phyloP scores from a whole-genome alignment of 805 yeast species.

The Sugiyamaella valdiviana region DNA sequence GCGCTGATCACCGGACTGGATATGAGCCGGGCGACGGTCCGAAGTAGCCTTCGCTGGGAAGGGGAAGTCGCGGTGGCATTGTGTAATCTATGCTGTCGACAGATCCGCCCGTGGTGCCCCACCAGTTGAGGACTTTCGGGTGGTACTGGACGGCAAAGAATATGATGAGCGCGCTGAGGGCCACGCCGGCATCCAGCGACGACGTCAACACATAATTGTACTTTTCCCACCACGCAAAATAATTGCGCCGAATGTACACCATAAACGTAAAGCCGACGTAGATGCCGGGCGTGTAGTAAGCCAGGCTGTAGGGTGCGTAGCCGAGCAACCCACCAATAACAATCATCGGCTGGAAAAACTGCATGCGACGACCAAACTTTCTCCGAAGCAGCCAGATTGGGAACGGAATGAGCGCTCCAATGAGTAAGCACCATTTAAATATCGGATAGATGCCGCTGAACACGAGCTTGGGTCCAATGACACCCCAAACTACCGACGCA shows the following conservation, averaged over 20 bases:
- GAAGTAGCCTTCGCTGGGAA: conserved; percentile 28
- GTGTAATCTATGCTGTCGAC: conserved; percentile 41
- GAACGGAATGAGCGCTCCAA: conserved; percentile 20
- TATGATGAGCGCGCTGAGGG: conserved; percentile 50
- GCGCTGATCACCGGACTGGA: not conserved
- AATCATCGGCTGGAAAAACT: conserved; percentile 10
- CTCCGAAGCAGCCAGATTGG: conserved; percentile 2
- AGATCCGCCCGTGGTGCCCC: conserved; percentile 47
- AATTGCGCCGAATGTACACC: conserved; percentile 37
- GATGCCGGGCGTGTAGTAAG: conserved; percentile 19
- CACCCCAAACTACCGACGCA: conserved; percentile 42
- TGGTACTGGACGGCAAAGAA: conserved; percentile 49
- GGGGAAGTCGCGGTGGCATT: not conserved
- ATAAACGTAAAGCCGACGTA: conserved; percentile 39
- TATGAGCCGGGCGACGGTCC: conserved; percentile 26
- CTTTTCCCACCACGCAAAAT: conserved; percentile 49
- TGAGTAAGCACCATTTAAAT: conserved; percentile 22
- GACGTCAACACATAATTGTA: conserved; percentile 48
- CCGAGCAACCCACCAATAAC: conserved; percentile 33
- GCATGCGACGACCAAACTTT: not conserved
- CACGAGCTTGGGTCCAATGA: conserved; percentile 45
- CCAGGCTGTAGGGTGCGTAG: conserved; percentile 28
- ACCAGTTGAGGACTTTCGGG: conserved; percentile 45
- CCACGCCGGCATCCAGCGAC: conserved; percentile 55
- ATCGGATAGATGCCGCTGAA: conserved; percentile 30